Conservation (phyloP, 371 early-diverging fungal genomes). For the Actinomucor elegans region DNA sequence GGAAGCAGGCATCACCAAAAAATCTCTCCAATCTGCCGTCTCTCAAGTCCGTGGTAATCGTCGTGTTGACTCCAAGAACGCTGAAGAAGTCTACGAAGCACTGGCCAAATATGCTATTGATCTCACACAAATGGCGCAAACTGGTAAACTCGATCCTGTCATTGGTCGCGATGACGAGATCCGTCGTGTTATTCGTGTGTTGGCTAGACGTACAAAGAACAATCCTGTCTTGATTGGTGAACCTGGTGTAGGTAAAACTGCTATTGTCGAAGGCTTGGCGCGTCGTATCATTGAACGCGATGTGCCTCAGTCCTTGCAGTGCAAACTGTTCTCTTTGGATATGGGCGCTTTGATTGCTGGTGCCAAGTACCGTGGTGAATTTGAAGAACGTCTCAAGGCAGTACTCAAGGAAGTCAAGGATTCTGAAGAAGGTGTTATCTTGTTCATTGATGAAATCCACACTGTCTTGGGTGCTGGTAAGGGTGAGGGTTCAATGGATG, state of each 20-base stretch:
- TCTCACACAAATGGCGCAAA: constrained; percentile 74
- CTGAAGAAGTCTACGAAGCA: constrained; percentile 85
- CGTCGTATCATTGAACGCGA: constrained; percentile 95
- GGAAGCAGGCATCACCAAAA: constrained; percentile 71
- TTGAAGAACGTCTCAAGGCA: constrained; percentile 98
- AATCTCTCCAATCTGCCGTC: constrained; percentile 76
- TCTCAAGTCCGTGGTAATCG: constrained; percentile 82
- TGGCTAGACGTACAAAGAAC: constrained; percentile 85
- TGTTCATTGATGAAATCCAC: constrained; percentile 99
- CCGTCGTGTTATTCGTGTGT: constrained; percentile 78
- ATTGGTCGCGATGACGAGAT: constrained; percentile 91
- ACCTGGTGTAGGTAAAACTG: constrained; percentile 96
- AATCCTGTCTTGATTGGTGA: constrained; percentile 87
- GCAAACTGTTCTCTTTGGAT: constrained; percentile 91
- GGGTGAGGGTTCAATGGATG: constrained; percentile 89
- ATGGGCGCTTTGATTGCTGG: constrained; percentile 93
- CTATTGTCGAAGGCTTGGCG: constrained; percentile 95
- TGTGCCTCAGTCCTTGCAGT: constrained; percentile 87
- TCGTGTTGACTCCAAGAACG: constrained; percentile 80
- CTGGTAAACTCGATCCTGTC: constrained; percentile 83
- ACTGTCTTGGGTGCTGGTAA: constrained; percentile 93
- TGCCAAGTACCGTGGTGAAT: constrained; percentile 96
- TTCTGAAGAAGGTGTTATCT: constrained; percentile 85
- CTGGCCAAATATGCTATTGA: constrained; percentile 95
- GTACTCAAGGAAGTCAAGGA: constrained; percentile 96